Percentiles rank a stretch among this genome's conserved stretches.
Conservation (phyloP, 2,329 filamentous ascomycete species). For the Microdochium trichocladiopsis region DNA sequence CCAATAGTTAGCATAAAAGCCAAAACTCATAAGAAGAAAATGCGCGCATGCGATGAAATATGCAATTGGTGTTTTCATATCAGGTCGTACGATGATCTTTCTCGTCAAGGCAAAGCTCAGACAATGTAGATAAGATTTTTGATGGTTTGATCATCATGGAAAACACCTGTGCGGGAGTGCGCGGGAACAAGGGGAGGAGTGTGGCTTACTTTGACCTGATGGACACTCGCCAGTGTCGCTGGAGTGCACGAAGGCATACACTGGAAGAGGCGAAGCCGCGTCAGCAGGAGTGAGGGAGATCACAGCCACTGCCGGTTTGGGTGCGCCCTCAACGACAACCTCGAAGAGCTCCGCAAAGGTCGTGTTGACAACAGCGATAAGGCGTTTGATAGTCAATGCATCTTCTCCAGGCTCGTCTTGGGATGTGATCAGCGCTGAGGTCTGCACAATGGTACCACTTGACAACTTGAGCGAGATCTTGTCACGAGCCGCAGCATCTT, state of each 20-base stretch:
- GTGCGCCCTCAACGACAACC: constrained; percentile 64
- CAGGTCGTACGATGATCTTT: constrained; percentile 28
- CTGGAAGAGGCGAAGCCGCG: constrained; percentile 32
- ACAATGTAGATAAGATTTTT: constrained; percentile 99
- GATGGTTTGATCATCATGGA: constrained; percentile 69
- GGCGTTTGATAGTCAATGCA: constrained; percentile 40
- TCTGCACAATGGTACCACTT: constrained; percentile 49
- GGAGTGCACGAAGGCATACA: constrained; percentile 67
- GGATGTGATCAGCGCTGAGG: constrained; percentile 44
- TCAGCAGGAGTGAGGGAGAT: constrained; percentile 47
- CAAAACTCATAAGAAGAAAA: not conserved
- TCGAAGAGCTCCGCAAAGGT: constrained; percentile 62
- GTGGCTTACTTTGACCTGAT: constrained; percentile 74
- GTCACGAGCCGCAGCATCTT: constrained; percentile 11
- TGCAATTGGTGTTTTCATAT: constrained; percentile 1
- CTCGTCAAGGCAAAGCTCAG: constrained; percentile 85
- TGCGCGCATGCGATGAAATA: not conserved
- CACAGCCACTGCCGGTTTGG: constrained; percentile 66
- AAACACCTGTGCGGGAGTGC: constrained; percentile 32
- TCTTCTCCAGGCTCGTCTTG: constrained; percentile 21
- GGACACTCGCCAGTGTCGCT: constrained; percentile 93
- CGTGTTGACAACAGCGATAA: constrained; percentile 64
- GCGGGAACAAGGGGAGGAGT: constrained; percentile 6
- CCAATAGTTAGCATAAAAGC: constrained; percentile 22
- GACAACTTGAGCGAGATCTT: constrained; percentile 42